phyloP scores from a whole-genome alignment of 2,329 filamentous ascomycete species.

The Sarocladium kiliense region DNA sequence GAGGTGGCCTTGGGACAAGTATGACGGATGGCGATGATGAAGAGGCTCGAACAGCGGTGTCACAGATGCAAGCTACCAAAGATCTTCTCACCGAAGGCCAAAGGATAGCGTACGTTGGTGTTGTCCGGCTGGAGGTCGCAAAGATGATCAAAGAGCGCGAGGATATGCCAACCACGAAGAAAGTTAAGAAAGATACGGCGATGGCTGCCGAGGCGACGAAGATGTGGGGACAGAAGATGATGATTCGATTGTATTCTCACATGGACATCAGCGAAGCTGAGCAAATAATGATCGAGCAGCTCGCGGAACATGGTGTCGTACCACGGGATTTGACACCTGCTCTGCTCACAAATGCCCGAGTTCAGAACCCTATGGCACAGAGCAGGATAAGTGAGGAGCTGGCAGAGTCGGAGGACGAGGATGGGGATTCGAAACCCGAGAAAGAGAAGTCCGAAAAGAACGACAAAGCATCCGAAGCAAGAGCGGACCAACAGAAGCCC shows the following conservation, averaged over 20 bases:
- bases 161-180: slow-evolving; percentile 54
- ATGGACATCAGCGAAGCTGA: slow-evolving; percentile 93
- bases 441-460: background rate
- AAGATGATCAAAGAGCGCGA: slow-evolving; percentile 69
- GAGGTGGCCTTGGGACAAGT: slow-evolving; percentile 41
- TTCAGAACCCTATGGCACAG: slow-evolving; percentile 82
- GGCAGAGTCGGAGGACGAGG: background rate
- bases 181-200: slow-evolving; percentile 66
- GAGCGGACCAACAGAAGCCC: background rate
- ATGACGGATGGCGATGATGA: slow-evolving; percentile 71
- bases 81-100: slow-evolving; percentile 92
- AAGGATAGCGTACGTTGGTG: slow-evolving; percentile 89
- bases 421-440: background rate
- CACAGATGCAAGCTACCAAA: slow-evolving; percentile 94
- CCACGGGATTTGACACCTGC: slow-evolving; percentile 78
- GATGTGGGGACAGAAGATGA: slow-evolving; percentile 99
- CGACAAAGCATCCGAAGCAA: background rate
- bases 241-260: slow-evolving; percentile 88
- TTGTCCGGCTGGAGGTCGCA: slow-evolving; percentile 76
- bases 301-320: slow-evolving; percentile 85
- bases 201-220: slow-evolving; percentile 71
- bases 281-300: slow-evolving; percentile 98
- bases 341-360: slow-evolving; percentile 85
- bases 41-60: slow-evolving; percentile 76
- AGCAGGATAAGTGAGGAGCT: slow-evolving; percentile 8